A percentile compares a stretch with the other conserved stretches of the same genome.
These are phyloP conservation scores for Arthrobotrys musiformis DNA, from an alignment of 2,329 filamentous ascomycete species.

Conservation along the genomic window DNA sequence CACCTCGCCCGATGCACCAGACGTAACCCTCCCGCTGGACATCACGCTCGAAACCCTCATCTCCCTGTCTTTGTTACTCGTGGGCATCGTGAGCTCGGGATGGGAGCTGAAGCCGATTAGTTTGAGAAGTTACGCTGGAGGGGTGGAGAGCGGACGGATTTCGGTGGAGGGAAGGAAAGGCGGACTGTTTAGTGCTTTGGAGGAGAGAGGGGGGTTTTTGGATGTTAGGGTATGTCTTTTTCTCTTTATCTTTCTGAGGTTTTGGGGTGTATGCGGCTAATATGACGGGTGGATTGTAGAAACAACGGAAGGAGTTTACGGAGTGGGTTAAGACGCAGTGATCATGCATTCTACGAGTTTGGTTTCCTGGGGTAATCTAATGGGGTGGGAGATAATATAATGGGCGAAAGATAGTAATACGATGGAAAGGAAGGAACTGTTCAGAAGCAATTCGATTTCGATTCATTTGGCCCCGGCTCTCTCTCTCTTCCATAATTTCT, in stretches of 20 bases:
- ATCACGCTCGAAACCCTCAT: constrained; percentile 87
- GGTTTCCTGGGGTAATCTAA: too few relatives aligned
- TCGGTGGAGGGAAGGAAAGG: constrained; percentile 69
- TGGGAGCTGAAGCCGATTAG: constrained; percentile 86
- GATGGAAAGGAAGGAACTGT: background rate
- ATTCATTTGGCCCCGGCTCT: too few relatives aligned
- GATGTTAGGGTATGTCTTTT: constrained; percentile 76
- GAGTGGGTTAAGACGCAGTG: constrained; percentile 55
- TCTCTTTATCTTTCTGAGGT: constrained; percentile 55
- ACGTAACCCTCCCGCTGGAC: constrained; percentile 76
- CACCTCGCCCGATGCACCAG: constrained; percentile 65
- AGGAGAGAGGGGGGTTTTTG: constrained; percentile 84
- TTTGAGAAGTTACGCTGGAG: constrained; percentile 82
- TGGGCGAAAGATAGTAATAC: too few relatives aligned
- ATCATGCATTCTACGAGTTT: too few relatives aligned
- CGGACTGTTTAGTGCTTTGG: constrained; percentile 82
- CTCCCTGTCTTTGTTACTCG: constrained; percentile 80
- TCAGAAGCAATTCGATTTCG: background rate
- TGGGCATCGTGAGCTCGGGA: constrained; percentile 76
- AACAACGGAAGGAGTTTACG: constrained; percentile 78
- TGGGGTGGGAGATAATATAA: background rate
- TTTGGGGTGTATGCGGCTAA: constrained; percentile 8
- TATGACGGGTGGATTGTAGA: constrained; percentile 60
- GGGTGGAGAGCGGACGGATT: constrained; percentile 80
- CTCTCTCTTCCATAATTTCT: background rate